A percentile compares a stretch with the other conserved stretches of the same genome.
Evolutionary conservation across 2,329 filamentous ascomycete genomes (phyloP).

Genomic region (Sporothrix pseudoabietina): DNA sequence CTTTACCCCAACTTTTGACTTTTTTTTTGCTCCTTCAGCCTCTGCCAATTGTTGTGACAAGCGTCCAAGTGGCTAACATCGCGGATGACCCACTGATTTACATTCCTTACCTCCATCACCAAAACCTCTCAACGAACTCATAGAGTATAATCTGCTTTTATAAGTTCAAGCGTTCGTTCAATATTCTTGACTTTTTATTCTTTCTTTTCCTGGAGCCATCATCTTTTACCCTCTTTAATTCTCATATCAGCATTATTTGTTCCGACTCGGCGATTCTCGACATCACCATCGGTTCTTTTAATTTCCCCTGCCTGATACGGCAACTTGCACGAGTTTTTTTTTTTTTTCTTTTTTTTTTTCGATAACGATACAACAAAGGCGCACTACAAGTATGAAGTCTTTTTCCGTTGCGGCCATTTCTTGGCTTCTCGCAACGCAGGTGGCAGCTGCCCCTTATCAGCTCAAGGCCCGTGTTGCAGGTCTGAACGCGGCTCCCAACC

Average conservation of each 20-base stretch:
- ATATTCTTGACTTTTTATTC: neutral
- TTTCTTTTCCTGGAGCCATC: neutral
- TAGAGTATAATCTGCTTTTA: neutral
- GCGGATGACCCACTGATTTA: conserved; percentile 18
- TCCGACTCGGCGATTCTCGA: neutral
- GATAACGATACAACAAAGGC: neutral
- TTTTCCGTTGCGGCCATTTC: conserved; percentile 10
- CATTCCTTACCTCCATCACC: conserved; percentile 2
- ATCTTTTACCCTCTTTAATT: neutral
- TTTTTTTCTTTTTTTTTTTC: neutral
- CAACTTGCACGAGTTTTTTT: neutral
- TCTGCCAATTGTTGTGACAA: conserved; percentile 8
- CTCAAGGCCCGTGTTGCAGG: neutral
- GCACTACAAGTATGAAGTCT: neutral
- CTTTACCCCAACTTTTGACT: neutral
- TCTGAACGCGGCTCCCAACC: neutral
- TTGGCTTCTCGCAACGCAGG: conserved; percentile 15
- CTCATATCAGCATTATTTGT: neutral
- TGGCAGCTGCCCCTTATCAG: neutral
- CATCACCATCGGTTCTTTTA: neutral
- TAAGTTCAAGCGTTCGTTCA: conserved; percentile 8
- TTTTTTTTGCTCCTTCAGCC: neutral
- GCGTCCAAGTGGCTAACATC: conserved; percentile 19
- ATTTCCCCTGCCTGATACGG: neutral
- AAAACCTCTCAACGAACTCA: neutral